Evolutionary conservation across 495 filamentous ascomycete genomes (phyloP), one percentile per base, ranked within the genome.

Genomic region (Filosporella fistucella): DNA sequence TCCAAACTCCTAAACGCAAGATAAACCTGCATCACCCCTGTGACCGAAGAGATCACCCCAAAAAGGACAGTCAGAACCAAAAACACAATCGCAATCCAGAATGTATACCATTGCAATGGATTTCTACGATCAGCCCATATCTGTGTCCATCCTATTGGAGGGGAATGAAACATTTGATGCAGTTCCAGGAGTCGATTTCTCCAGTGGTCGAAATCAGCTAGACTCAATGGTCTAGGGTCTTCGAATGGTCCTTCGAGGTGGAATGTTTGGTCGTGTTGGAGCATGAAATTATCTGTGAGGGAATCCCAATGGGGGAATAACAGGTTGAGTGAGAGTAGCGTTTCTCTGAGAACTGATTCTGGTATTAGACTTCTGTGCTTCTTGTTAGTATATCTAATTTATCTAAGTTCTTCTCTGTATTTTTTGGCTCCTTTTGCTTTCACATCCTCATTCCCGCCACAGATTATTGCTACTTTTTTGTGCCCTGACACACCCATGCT

Each of bases 101-200:
- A 64, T 10, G 62, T 64, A 33, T 49, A 63, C 55, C 62, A 63
- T 20, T 64, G 57, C 20, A 59, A 28, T 11, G 51, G 54, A 13
- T 59, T 59, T 24, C 62, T 37, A 28, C 54, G 38, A 47, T 64
- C 62, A 21, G 35, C 17, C 47, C 59, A 57, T 34, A 52, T 41
- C 40, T 63, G 60, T 13, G 13, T 36, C 32, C 17, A 37, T 5
- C 44, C 33, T 10, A 23, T 10, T 6, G 32, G 32, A 47, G 44
- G 44, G 14, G 44, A 22, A 23, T 47, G 44, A 38, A 47, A 47
- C 14, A n/a, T 18, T 17, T 37, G 32, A 33, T 47, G 33, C 18
- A 47, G 21, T 1, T 25, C 21, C 14, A 26, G 11, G 10, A 47
- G 12, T 21, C 44, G 22, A 9, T 23, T 17, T 47, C 33, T 30